These are phyloP conservation scores for Suillus sp. DNA, from an alignment of 768 basidiomycete species.

Conservation along the genomic window DNA sequence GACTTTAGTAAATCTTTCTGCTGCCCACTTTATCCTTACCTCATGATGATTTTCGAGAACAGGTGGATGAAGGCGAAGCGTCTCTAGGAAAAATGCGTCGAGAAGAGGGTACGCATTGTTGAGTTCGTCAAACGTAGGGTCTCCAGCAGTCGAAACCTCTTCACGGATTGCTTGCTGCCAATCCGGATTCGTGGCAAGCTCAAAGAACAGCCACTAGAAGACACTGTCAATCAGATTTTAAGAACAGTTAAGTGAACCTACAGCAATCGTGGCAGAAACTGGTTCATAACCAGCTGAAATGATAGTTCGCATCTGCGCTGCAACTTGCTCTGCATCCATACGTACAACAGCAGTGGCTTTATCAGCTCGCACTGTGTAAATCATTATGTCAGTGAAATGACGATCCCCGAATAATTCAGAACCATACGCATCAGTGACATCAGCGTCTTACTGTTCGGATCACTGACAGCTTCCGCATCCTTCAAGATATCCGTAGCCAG, in stretches of 20 bases:
- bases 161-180: conserved; percentile 59
- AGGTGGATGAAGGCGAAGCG: conserved; percentile 61
- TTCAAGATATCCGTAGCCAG: conserved; percentile 55
- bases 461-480: conserved; percentile 50
- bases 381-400: conserved; percentile 2
- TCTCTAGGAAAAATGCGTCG: conserved; percentile 63
- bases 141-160: conserved; percentile 47
- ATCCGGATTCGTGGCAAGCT: conserved; percentile 52
- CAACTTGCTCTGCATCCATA: conserved; percentile 52
- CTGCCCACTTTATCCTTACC: conserved; percentile 29
- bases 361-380: conserved; percentile 44
- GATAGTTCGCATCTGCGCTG: conserved; percentile 62
- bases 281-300: conserved; percentile 57
- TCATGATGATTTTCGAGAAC: conserved; percentile 69
- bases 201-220: conserved; percentile 64
- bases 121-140: conserved; percentile 55
- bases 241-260: conserved; percentile 19
- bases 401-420: neutral
- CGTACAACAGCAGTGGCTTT: conserved; percentile 38
- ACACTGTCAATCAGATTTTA: conserved; percentile 12
- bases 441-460: conserved; percentile 47
- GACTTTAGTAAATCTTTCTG: conserved; percentile 12
- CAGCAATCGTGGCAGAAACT: conserved; percentile 39
- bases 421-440: conserved; percentile 56
- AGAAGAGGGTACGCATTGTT: conserved; percentile 53